Conservation (phyloP, 108 stramenopile species). For the Cyclotella kingstonii region DNA sequence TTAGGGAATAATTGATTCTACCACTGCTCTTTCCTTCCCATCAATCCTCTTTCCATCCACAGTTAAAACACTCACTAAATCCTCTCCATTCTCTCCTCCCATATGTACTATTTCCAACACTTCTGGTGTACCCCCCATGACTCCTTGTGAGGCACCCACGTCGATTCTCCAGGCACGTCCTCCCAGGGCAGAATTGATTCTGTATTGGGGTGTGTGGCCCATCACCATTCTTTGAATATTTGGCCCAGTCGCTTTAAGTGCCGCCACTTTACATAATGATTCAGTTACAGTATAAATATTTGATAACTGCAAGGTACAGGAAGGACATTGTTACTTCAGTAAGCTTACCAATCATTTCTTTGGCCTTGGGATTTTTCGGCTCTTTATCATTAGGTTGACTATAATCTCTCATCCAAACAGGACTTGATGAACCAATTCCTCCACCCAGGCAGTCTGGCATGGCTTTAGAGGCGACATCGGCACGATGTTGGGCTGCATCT, state of each 20-base stretch:
- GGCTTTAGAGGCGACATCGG: slow-evolving; percentile 39
- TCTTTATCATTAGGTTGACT: slow-evolving; percentile 51
- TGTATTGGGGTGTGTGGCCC: slow-evolving; percentile 76
- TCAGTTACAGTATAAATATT: too few relatives aligned
- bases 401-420: slow-evolving; percentile 83
- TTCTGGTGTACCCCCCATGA: slow-evolving; percentile 66
- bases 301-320: too few relatives aligned
- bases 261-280: slow-evolving; percentile 19
- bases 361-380: slow-evolving; percentile 44
- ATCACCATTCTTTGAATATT: slow-evolving; percentile 72
- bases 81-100: slow-evolving; percentile 47
- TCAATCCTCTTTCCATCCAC: slow-evolving; percentile 36
- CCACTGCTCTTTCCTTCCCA: slow-evolving; percentile 33
- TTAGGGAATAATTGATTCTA: slow-evolving; percentile 15
- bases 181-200: slow-evolving; percentile 63
- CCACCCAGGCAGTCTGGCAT: slow-evolving; percentile 69
- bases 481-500: slow-evolving; percentile 42
- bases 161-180: slow-evolving; percentile 80
- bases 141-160: slow-evolving; percentile 61
- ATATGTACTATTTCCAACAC: slow-evolving; percentile 70
- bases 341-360: slow-evolving; percentile 34
- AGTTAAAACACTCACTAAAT: slow-evolving; percentile 42
- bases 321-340: not conserved
- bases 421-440: slow-evolving; percentile 48
- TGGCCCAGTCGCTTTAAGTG: slow-evolving; percentile 17